Base-by-base conservation (phyloP, 78 protist species). In the Dictyostelium firmibasis region DNA sequence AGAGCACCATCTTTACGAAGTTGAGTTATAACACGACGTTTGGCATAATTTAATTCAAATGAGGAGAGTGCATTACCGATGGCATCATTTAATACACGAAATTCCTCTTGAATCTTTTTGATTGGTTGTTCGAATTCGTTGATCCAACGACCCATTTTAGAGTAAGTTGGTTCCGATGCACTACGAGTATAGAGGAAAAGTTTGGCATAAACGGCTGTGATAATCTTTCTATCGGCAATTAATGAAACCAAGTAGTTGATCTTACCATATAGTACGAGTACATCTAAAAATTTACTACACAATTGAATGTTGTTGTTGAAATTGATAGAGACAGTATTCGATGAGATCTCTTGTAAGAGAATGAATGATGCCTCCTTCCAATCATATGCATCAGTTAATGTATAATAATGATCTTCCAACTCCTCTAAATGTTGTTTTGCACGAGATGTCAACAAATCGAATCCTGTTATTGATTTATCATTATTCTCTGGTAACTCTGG, bases 1-100 rank as follows among this genome's bases (percentile, higher is more conserved):
- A 95, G 92, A 10, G 97, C 89, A 62, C 87, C 88, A 72, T 75
- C 86, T 44, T 88, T 83, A 38, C 97, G 60, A 41, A 95, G 64
- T 25, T 88, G 91, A 16, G 91, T 74, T 84, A 95, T 83, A 47
- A 83, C 53, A 20, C 91, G 60, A 31, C 91, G 81, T 60, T 85
- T 85, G 33, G 53, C 75, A 74, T 86, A 84, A 38, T 87, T 57
- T 20, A 50, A 41, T 72, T 72, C 91, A 50, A 95, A 60, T 5
- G 91, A 84, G 7, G 27, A 44, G 41, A 93, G 33, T 0, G 81
- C 87, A 4, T 76, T 35, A 9, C 94, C 89, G 33, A 93, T 78
- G n/a, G 96, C 29, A 31, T 83, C 89, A 69, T 87, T 84, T 57
- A 94, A 60, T 3, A 69, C 97, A 81, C 93, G 87, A 81, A 86